These are phyloP conservation scores for Yarrowia phangngaensis DNA, from an alignment of 805 yeast species.

Conservation along the genomic window DNA sequence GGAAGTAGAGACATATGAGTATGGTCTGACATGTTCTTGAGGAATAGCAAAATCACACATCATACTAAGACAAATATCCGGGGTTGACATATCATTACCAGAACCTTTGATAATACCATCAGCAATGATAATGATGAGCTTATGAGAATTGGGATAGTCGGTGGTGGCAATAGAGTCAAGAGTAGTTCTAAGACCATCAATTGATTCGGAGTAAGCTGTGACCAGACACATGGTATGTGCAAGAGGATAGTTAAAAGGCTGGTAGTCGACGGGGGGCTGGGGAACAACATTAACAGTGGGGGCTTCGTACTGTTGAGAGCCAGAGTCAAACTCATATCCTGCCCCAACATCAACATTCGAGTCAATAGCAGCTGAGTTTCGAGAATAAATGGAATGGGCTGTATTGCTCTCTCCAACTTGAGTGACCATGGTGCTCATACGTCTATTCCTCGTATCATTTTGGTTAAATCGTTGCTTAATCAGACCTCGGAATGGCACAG, in stretches of 20 bases:
- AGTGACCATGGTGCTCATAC: conserved; percentile 26
- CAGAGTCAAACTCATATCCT: conserved; percentile 10
- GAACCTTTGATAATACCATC: conserved; percentile 95
- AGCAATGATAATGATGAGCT: conserved; percentile 76
- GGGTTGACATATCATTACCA: conserved; percentile 82
- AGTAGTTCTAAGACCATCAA: conserved; percentile 78
- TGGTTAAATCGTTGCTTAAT: conserved; percentile 20
- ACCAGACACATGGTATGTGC: conserved; percentile 71
- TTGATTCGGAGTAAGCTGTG: conserved; percentile 94
- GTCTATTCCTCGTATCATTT: conserved; percentile 1
- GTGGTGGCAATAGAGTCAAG: conserved; percentile 92
- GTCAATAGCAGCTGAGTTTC: conserved; percentile 19
- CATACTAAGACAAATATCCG: conserved; percentile 83
- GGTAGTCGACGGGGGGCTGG: conserved; percentile 85
- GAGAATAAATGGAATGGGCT: conserved; percentile 16
- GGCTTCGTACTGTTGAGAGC: conserved; percentile 13
- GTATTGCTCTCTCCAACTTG: conserved; percentile 17
- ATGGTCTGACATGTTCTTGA: conserved; percentile 69
- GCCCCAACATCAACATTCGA: conserved; percentile 22
- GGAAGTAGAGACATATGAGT: conserved; percentile 93
- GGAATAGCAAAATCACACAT: conserved; percentile 75
- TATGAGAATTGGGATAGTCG: conserved; percentile 93
- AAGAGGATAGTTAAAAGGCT: conserved; percentile 81
- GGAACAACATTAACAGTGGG: conserved; percentile 65
- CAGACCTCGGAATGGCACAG: conserved; percentile 19